Conservation (phyloP, 768 basidiomycete genomes). For the Cyathus striatus region DNA sequence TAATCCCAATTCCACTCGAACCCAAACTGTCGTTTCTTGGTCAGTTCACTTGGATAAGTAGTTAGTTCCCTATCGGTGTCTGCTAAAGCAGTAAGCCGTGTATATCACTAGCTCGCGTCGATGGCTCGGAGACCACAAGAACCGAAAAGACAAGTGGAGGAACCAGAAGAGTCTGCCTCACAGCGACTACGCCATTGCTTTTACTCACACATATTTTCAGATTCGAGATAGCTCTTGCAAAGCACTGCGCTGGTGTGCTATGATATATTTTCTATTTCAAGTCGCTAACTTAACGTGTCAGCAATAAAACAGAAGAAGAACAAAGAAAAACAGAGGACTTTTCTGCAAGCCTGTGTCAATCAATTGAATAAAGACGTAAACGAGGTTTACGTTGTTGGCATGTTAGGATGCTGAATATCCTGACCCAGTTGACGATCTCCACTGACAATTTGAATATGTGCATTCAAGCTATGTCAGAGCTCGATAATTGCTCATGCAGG, state of each 20-base stretch:
- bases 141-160: background rate
- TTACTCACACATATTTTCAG: background rate
- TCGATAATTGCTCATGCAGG: background rate
- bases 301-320: background rate
- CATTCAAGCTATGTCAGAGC: too few relatives aligned
- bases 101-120: too few relatives aligned
- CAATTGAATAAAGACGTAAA: background rate
- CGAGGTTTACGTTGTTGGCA: background rate
- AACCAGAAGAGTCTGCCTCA: background rate
- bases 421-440: background rate
- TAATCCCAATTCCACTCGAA: too few relatives aligned
- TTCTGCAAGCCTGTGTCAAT: background rate
- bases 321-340: background rate
- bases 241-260: background rate
- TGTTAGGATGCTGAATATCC: background rate
- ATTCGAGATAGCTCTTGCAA: background rate
- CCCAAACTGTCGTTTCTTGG: too few relatives aligned
- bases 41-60: too few relatives aligned
- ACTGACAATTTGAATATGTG: background rate
- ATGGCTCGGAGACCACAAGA: too few relatives aligned
- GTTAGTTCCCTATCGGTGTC: too few relatives aligned
- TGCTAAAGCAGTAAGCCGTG: too few relatives aligned
- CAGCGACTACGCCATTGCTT: background rate
- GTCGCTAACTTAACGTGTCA: background rate
- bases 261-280: background rate